Evolutionary conservation across 192 early-diverging fungal species (phyloP).

Genomic region (Podochytrium sp.): DNA sequence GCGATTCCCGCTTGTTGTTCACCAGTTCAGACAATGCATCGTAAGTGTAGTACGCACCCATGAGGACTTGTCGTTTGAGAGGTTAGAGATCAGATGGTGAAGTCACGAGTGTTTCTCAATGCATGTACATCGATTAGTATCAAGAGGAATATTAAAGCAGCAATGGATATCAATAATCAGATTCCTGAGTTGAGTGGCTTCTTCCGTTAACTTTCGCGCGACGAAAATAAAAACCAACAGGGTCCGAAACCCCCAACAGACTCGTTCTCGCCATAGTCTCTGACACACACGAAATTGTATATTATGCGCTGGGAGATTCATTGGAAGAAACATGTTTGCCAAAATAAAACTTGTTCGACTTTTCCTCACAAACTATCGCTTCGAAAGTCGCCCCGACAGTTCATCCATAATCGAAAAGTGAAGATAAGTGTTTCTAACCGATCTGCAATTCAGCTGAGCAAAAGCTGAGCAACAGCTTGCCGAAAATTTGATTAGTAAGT

Average conservation of each 20-base stretch:
- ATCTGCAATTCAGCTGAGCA: no score
- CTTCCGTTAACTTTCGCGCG: not conserved
- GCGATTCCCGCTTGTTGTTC: not conserved
- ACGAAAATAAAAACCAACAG: no score
- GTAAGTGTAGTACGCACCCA: not conserved
- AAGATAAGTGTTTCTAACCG: no score
- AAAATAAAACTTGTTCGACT: no score
- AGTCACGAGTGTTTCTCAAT: not conserved
- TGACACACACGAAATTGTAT: conserved; percentile 19
- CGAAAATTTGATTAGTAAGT: no score
- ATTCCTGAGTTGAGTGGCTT: not conserved
- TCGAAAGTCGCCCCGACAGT: no score
- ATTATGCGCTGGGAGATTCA: conserved; percentile 8
- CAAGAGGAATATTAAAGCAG: not conserved
- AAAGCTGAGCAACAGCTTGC: no score
- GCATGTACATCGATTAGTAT: not conserved
- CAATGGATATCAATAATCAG: not conserved
- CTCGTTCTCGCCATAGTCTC: conserved; percentile 21
- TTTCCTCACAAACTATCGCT: no score
- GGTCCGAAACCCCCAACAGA: no score
- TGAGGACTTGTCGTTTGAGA: not conserved
- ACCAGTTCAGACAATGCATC: not conserved
- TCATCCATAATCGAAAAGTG: no score
- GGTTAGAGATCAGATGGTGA: not conserved
- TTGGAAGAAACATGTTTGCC: no score